These are phyloP conservation scores for Kwoniella shandongensis DNA, from an alignment of 768 basidiomycete species.

Conservation along the genomic window DNA sequence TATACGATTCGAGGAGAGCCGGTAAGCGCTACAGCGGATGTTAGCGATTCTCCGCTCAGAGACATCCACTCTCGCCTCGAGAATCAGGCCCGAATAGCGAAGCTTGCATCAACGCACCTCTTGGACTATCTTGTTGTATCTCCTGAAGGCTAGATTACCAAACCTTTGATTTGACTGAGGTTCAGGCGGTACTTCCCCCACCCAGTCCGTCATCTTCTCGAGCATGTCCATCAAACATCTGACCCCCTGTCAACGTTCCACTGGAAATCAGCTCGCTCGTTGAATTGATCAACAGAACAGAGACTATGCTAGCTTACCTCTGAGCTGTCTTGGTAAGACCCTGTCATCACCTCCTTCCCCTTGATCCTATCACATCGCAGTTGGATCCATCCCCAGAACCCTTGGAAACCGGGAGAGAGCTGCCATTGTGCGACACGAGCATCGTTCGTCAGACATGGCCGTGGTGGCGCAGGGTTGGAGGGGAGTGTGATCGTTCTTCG, in stretches of 20 bases:
- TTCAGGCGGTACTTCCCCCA: constrained; percentile 75
- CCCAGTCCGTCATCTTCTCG: constrained; percentile 68
- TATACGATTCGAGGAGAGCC: constrained; percentile 59
- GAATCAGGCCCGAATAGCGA: too few relatives aligned
- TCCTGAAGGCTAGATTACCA: constrained; percentile 86
- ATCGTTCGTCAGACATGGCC: constrained; percentile 31
- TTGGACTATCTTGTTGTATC: constrained; percentile 75
- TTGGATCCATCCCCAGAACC: constrained; percentile 72
- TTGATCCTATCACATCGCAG: constrained; percentile 76
- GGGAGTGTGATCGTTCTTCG: constrained; percentile 15
- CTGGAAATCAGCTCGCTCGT: constrained; percentile 2
- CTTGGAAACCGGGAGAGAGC: constrained; percentile 66
- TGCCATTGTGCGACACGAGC: constrained; percentile 71
- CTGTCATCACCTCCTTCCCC: constrained; percentile 61
- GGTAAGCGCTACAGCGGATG: constrained; percentile 56
- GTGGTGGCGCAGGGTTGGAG: constrained; percentile 19
- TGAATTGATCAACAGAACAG: background rate
- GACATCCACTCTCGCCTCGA: too few relatives aligned
- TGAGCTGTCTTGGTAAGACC: constrained; percentile 46
- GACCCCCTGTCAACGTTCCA: constrained; percentile 36
- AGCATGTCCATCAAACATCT: constrained; percentile 62
- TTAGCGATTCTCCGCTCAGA: too few relatives aligned
- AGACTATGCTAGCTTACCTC: constrained; percentile 15
- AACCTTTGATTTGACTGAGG: constrained; percentile 72
- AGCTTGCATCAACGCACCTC: too few relatives aligned